Evolutionary conservation across 495 filamentous ascomycete genomes (phyloP).

Genomic region (Neurospora sp.): DNA sequence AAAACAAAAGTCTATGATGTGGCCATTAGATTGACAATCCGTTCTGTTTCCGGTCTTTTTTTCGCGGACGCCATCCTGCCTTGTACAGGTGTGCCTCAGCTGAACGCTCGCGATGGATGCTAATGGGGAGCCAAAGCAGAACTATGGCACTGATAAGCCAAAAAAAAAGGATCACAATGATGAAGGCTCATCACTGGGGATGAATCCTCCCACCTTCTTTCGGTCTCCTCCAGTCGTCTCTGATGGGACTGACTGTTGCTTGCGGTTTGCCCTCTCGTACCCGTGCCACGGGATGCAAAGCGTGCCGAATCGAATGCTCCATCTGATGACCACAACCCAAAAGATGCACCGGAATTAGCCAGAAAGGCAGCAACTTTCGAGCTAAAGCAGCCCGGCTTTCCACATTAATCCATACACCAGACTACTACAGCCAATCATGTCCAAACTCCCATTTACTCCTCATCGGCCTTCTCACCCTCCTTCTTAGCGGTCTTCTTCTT

Average conservation of each 20-base stretch:
- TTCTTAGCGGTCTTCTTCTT: constrained; percentile 62
- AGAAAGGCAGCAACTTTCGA: not conserved
- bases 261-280: not conserved
- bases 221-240: not conserved
- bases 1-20: not conserved
- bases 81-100: not conserved
- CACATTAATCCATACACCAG: not conserved
- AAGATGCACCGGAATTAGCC: not conserved
- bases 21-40: not conserved
- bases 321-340: not conserved
- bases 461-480: constrained; percentile 41
- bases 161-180: not conserved
- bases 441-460: constrained; percentile 4
- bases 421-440: not conserved
- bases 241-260: not conserved
- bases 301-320: not conserved
- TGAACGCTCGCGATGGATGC: not conserved
- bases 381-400: not conserved
- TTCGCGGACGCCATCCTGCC: not conserved
- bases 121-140: not conserved
- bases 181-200: not conserved
- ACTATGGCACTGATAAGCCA: not conserved
- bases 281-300: not conserved
- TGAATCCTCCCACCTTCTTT: not conserved
- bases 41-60: not conserved